Conservation (phyloP, 176 grass and related monocot species). For the Hordeum marinum region DNA sequence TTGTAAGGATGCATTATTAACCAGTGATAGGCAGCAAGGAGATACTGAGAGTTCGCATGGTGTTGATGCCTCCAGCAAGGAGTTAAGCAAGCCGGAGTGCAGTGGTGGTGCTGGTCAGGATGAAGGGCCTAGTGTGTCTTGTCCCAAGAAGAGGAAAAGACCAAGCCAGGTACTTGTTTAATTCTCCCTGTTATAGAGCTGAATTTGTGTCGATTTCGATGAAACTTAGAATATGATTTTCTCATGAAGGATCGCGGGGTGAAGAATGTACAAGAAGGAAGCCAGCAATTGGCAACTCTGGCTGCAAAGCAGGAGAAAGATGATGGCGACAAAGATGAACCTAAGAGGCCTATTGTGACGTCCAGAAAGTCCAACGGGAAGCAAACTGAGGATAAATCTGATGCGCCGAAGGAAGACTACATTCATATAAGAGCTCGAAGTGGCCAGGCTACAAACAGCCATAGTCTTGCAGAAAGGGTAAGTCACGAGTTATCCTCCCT, state of each 20-base stretch:
- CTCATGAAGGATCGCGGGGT: slow-evolving; percentile 26
- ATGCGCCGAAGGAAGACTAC: slow-evolving; percentile 47
- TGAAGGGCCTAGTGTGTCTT: slow-evolving; percentile 24
- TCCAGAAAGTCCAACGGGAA: slow-evolving; percentile 40
- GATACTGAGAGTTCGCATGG: background rate
- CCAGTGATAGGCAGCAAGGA: slow-evolving; percentile 11
- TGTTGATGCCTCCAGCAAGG: slow-evolving; percentile 7
- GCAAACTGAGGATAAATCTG: slow-evolving; percentile 35
- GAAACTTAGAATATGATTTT: background rate
- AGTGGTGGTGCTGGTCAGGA: slow-evolving; percentile 31
- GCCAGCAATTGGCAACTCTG: background rate
- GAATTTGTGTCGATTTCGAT: background rate
- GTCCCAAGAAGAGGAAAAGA: slow-evolving; percentile 59
- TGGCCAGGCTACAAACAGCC: slow-evolving; percentile 82
- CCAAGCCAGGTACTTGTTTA: slow-evolving; percentile 42
- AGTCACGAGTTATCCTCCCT: background rate
- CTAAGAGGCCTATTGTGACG: slow-evolving; percentile 6
- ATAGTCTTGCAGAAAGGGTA: slow-evolving; percentile 92
- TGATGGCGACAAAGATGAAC: slow-evolving; percentile 16
- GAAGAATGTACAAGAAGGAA: slow-evolving; percentile 33
- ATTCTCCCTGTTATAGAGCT: background rate
- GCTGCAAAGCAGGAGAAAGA: slow-evolving; percentile 25
- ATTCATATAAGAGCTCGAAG: slow-evolving; percentile 77
- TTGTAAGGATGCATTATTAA: background rate
- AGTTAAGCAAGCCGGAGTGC: slow-evolving; percentile 26